These are phyloP conservation scores for Sambucus nigra DNA, from an alignment of 129 eudicot species.

Conservation along the genomic window DNA sequence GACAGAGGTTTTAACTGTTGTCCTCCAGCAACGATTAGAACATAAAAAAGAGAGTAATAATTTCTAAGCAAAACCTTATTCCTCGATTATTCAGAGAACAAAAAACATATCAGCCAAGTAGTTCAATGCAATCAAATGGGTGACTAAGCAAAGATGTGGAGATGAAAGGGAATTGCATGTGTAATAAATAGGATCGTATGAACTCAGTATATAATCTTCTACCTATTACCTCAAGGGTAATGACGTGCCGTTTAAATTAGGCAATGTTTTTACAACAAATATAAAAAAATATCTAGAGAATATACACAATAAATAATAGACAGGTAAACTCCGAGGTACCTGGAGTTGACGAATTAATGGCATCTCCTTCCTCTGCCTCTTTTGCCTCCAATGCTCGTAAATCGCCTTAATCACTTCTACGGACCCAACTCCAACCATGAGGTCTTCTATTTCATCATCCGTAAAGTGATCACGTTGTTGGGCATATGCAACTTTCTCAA, in stretches of 20 bases:
- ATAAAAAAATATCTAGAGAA: not conserved
- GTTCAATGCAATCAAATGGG: not conserved
- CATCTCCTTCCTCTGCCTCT: conserved; percentile 69
- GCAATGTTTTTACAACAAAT: too few relatives aligned
- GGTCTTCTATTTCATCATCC: conserved; percentile 56
- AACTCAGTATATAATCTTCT: too few relatives aligned
- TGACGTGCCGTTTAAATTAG: too few relatives aligned
- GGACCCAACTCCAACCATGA: conserved; percentile 39
- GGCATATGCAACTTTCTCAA: conserved; percentile 71
- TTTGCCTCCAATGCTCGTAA: conserved; percentile 68
- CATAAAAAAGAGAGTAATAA: too few relatives aligned
- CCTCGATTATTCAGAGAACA: not conserved
- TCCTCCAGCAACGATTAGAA: too few relatives aligned
- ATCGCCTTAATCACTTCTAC: conserved; percentile 42
- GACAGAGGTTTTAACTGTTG: too few relatives aligned
- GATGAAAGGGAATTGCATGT: not conserved
- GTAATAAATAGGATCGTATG: not conserved
- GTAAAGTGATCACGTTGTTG: conserved; percentile 57
- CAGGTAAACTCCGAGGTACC: conserved; percentile 36
- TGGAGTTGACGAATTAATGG: conserved; percentile 78
- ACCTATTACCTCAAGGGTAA: too few relatives aligned
- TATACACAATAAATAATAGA: not conserved
- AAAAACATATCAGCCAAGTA: not conserved
- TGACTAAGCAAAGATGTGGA: not conserved
- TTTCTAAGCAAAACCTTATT: too few relatives aligned